Evolutionary conservation across 202 grass and related monocot species (phyloP), one percentile per base, ranked within the genome.

Genomic region (Carex sylvatica): DNA sequence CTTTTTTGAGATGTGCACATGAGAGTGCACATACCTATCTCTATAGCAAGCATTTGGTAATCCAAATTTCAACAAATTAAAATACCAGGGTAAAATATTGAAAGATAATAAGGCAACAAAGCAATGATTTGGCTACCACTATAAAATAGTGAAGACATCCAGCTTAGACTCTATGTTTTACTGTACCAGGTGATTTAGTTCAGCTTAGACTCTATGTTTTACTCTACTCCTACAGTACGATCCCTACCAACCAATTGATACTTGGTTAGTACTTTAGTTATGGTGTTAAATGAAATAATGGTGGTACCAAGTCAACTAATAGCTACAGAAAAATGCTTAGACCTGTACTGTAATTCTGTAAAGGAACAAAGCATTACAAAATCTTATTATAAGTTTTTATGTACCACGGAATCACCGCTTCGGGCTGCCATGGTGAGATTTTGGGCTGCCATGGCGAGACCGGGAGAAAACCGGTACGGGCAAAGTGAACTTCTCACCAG

Each of bases 401-500:
- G 2, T 11, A 55, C 72, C 72, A 76, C 56, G 49, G 4, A 53
- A 56, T 91, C 55, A 85, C 8, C 19, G 74, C 70, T 62, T 83
- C 52, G 83, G 84, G 66, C 16, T 93, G 83, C 5, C 44, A 54
- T 65, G 84, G 67, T 56, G 81, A 65, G 78, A 89, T 65, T 67
- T 83, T 74, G 83, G 84, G 55, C 16, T 93, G 81, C 4, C 35
- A 28, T 66, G 84, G 36, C 67, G 81, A 82, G 78, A 89, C 72
- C 85, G 82, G 65, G 78, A 64, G 35, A 80, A 44, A 80, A 64
- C 61, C 0, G 78, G 78, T 46, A 80, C 56, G 0, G 79, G 79
- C 47, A 82, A 1, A 63, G 84, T 89, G 56, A 93, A 84, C 81
- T 91, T 97, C 85, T 93, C 86, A 68, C 90, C 91, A 3, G 89